Percentiles rank a stretch among this genome's conserved stretches.
Conservation (phyloP, 2,329 filamentous ascomycete species). For the Aspergillus persii region DNA sequence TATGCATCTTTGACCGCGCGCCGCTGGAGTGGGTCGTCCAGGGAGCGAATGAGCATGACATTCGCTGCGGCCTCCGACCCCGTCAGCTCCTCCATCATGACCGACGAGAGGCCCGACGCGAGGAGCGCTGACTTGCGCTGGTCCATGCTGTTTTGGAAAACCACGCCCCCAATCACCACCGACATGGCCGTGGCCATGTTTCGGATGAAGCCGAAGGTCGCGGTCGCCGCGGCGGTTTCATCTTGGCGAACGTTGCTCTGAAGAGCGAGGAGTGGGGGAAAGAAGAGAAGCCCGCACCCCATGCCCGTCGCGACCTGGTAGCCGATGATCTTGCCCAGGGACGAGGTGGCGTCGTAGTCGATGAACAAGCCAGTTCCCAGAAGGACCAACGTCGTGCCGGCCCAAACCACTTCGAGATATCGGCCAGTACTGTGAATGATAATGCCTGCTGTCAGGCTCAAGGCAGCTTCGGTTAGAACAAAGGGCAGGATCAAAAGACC, state of each 20-base stretch:
- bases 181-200: conserved; percentile 67
- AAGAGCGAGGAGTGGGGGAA: conserved; percentile 57
- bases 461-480: conserved; percentile 47
- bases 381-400: conserved; percentile 42
- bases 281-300: conserved; percentile 54
- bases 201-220: conserved; percentile 56
- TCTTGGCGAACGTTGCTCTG: conserved; percentile 51
- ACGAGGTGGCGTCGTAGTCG: conserved; percentile 35
- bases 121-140: conserved; percentile 38
- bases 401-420: conserved; percentile 48
- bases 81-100: conserved; percentile 30
- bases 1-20: conserved; percentile 46
- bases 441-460: conserved; percentile 48
- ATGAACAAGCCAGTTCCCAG: conserved; percentile 52
- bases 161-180: conserved; percentile 71
- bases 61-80: conserved; percentile 49
- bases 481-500: conserved; percentile 61
- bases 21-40: conserved; percentile 40
- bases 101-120: conserved; percentile 47
- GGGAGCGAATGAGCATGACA: conserved; percentile 41
- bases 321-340: conserved; percentile 44
- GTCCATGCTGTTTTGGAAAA: conserved; percentile 65
- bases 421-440: conserved; percentile 52
- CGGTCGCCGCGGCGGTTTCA: conserved; percentile 52
- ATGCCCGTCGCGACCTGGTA: conserved; percentile 52